Conservation (phyloP, 1,284 basidiomycete genomes). For the Austroboletus niveus region DNA sequence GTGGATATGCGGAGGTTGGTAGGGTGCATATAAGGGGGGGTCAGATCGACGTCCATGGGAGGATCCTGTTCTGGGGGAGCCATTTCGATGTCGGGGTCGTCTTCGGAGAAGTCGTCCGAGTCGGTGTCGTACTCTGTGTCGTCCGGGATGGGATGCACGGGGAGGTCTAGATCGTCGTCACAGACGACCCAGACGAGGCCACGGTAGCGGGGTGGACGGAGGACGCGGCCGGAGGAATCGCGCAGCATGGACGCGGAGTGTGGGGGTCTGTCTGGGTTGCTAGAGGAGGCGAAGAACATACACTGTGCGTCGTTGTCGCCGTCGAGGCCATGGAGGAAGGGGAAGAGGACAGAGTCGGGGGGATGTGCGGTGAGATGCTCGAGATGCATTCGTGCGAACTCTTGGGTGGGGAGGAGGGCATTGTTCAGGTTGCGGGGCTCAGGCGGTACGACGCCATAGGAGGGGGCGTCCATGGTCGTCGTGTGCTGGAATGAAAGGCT, state of each 20-base stretch:
- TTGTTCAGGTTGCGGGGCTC: constrained; percentile 23
- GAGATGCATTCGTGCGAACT: constrained; percentile 63
- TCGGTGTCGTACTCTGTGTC: constrained; percentile 37
- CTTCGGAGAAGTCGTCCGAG: constrained; percentile 37
- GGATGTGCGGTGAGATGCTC: constrained; percentile 65
- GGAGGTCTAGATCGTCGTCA: constrained; percentile 55
- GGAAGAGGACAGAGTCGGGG: constrained; percentile 76
- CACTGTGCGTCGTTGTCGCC: constrained; percentile 75
- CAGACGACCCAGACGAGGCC: constrained; percentile 75
- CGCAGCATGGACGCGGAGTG: constrained; percentile 26
- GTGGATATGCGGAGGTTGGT: constrained; percentile 42
- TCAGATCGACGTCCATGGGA: constrained; percentile 28
- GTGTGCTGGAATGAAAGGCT: constrained; percentile 3
- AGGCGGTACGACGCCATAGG: constrained; percentile 40
- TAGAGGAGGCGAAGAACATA: constrained; percentile 62
- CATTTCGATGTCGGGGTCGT: constrained; percentile 31
- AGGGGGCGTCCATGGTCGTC: constrained; percentile 10
- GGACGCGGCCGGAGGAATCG: constrained; percentile 19
- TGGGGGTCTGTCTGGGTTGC: constrained; percentile 14
- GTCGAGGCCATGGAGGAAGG: constrained; percentile 82
- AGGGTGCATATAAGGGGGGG: constrained; percentile 52
- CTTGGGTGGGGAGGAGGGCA: constrained; percentile 46
- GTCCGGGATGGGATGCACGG: constrained; percentile 19
- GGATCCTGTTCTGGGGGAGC: constrained; percentile 24
- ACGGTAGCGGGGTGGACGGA: constrained; percentile 46